Percentiles rank a stretch among this genome's conserved stretches.
Evolutionary conservation across 108 stramenopile genomes (phyloP).

Genomic region (Conticribra weissflogii): DNA sequence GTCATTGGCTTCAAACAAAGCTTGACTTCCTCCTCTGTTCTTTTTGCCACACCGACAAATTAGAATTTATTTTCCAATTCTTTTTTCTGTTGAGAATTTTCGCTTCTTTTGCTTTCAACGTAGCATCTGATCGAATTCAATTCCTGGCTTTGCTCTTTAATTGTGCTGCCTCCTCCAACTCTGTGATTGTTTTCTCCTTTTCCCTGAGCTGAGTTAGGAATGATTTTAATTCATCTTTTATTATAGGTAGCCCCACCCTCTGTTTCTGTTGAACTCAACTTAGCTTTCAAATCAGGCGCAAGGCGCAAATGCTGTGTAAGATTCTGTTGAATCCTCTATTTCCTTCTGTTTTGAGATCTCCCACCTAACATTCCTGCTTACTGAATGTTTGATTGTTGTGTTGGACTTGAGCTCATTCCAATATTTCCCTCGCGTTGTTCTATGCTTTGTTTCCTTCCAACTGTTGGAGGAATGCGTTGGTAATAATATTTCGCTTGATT

Average conservation of each 20-base stretch:
- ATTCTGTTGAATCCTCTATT: conserved; percentile 9
- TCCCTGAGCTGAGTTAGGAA: conserved; percentile 16
- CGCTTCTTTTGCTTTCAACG: conserved; percentile 25
- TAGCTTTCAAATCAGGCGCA: conserved; percentile 13
- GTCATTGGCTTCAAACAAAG: conserved; percentile 18
- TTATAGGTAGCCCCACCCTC: no score
- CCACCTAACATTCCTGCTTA: conserved; percentile 27
- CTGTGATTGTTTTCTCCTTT: conserved; percentile 9
- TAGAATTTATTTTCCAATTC: conserved; percentile 27
- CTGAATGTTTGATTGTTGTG: conserved; percentile 13
- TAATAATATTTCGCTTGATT: neutral
- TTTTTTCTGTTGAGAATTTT: conserved; percentile 26
- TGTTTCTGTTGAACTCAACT: conserved; percentile 12
- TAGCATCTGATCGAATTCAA: neutral
- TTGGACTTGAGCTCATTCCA: conserved; percentile 19
- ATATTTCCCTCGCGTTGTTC: conserved; percentile 19
- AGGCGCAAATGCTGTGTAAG: neutral
- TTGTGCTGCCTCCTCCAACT: conserved; percentile 19
- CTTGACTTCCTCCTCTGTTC: conserved; percentile 1
- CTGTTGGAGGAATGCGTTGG: conserved; percentile 2
- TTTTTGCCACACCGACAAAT: conserved; percentile 11
- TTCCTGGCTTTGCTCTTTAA: conserved; percentile 11
- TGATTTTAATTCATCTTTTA: conserved; percentile 5
- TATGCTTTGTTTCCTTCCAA: conserved; percentile 11
- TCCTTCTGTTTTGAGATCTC: conserved; percentile 29